Conservation (phyloP, 2,329 filamentous ascomycete genomes). For the Trichothecium sympodiale region DNA sequence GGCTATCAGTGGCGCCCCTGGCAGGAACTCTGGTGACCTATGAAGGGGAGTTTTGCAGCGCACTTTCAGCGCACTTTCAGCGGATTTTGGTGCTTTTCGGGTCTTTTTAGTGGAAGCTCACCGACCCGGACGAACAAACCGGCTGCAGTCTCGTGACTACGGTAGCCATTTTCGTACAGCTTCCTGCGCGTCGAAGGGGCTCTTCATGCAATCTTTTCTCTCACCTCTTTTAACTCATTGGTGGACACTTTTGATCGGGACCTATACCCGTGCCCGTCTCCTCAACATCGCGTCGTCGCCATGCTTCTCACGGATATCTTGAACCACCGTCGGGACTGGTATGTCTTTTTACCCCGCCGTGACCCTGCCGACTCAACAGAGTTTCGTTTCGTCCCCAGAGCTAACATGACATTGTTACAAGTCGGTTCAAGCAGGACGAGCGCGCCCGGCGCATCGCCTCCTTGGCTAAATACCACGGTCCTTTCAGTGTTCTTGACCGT, state of each 20-base stretch:
- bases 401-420: conserved; percentile 20
- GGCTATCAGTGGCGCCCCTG: background rate
- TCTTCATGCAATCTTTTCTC: too few species aligned
- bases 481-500: conserved; percentile 54
- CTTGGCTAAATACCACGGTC: conserved; percentile 54
- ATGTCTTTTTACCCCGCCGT: background rate
- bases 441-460: conserved; percentile 57
- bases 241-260: background rate
- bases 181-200: background rate
- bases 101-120: background rate
- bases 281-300: background rate
- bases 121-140: background rate
- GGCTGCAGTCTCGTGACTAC: background rate
- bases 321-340: conserved; percentile 5
- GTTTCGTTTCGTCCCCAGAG: too few species aligned
- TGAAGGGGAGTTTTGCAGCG: too few species aligned
- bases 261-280: background rate
- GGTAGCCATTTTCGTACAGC: conserved; percentile 1
- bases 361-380: too few species aligned
- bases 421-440: conserved; percentile 69
- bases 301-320: conserved; percentile 5
- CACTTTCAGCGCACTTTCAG: conserved; percentile 52
- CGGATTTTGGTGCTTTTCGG: conserved; percentile 10
- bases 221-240: background rate
- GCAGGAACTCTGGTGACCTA: too few species aligned